Conservation (phyloP, 2,329 filamentous ascomycete species). For the Leptographium radiaticola region DNA sequence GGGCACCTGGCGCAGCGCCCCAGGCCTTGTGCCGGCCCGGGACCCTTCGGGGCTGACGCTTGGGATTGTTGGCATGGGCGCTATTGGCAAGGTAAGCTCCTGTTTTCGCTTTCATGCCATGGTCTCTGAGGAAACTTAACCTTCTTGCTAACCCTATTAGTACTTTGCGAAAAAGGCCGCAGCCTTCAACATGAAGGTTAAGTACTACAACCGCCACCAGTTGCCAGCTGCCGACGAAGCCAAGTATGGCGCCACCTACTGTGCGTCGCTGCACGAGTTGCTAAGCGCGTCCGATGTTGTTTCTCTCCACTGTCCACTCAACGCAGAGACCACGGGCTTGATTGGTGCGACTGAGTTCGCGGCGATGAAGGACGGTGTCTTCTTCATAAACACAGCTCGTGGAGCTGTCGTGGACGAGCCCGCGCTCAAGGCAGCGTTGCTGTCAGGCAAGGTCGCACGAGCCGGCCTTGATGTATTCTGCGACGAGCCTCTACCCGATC, state of each 20-base stretch:
- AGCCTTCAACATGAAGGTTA: conserved; percentile 29
- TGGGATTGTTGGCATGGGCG: conserved; percentile 34
- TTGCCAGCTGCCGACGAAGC: conserved; percentile 22
- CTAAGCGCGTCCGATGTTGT: conserved; percentile 27
- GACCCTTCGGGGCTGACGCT: conserved; percentile 30
- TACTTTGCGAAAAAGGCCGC: conserved; percentile 24
- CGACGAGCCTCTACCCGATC: conserved; percentile 41
- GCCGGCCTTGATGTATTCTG: conserved; percentile 25
- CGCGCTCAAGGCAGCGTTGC: background rate
- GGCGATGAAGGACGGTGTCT: conserved; percentile 21
- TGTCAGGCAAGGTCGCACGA: conserved; percentile 23
- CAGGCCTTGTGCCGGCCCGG: conserved; percentile 19
- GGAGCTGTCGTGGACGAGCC: conserved; percentile 5
- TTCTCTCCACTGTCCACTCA: conserved; percentile 27
- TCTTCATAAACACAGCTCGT: conserved; percentile 5
- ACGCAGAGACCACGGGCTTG: conserved; percentile 21
- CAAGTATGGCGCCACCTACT: conserved; percentile 22
- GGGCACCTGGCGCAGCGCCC: conserved; percentile 24
- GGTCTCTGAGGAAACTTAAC: too few relatives aligned
- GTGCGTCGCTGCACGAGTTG: conserved; percentile 23
- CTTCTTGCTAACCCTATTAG: background rate
- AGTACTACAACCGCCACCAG: conserved; percentile 27
- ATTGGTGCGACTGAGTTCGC: conserved; percentile 2
- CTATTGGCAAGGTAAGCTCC: conserved; percentile 25
- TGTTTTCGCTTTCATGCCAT: too few relatives aligned